Base-by-base conservation (phyloP, 768 basidiomycete genomes). In the Epithele typhae region DNA sequence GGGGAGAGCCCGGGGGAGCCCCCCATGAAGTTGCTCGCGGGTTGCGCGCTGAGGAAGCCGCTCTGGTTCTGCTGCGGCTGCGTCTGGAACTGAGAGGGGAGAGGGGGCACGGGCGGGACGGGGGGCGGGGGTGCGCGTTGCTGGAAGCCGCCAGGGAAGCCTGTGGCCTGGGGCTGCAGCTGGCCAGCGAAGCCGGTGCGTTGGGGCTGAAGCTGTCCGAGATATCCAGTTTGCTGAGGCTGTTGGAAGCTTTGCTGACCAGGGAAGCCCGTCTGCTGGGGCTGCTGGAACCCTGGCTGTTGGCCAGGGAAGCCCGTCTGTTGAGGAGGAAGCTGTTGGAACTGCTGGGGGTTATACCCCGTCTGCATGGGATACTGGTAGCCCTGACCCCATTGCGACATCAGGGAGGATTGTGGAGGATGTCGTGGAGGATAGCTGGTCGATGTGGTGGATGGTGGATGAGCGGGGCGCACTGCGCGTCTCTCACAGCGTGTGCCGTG, bases 331-430 rank as follows among this genome's bases (percentile, higher is more conserved):
- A 68, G 74, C 55, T 62, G 64, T 33, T 71, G 69, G 46, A 72
- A 68, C 43, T 73, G 74, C 49, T 79, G 78, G 22, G 67, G 66
- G 45, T 70, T 63, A 64, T 76, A 83, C 12, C 84, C 87, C 3
- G 87, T 85, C 54, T 85, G 85, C 63, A 82, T 69, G 25, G 87
- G 82, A 60, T 85, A 83, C 66, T 89, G 86, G 59, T 82, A 84
- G 43, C 73, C 74, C 59, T 79, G 78, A 33, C 73, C 75, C 85
- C 87, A 90, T 67, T 87, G 86, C 58, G 85, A 78, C 87, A 90
- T 89, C 37, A 42, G 37, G 27, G 49, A 40, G 15, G 11, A 40
- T 42, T 25, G 48, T 45, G 12, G n/a, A n/a, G n/a, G n/a, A n/a
- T n/a, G n/a, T n/a, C n/a, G n/a, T n/a, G n/a, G n/a, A n/a, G n/a